These are phyloP conservation scores for Corylus avellana DNA, from an alignment of 306 rosid genomes.

Conservation along the genomic window DNA sequence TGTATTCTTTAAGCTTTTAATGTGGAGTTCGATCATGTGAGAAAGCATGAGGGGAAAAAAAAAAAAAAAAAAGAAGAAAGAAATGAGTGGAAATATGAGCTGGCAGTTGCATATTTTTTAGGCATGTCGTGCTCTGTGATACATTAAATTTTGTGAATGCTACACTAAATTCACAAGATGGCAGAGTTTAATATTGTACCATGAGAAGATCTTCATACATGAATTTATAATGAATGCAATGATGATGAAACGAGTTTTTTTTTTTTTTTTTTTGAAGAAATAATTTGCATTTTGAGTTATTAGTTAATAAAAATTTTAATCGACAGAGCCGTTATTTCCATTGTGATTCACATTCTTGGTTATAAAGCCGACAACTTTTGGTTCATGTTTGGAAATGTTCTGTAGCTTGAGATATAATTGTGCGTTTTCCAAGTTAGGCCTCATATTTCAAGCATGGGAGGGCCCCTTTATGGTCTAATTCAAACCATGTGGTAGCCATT, in stretches of 20 bases:
- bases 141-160: background rate
- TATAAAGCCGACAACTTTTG: background rate
- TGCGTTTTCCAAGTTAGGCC: background rate
- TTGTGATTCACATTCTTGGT: background rate
- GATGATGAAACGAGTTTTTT: no score
- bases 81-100: background rate
- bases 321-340: no score
- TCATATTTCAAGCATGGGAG: background rate
- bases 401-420: background rate
- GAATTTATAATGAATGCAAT: no score
- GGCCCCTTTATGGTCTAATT: background rate
- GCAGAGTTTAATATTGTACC: no score
- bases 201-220: no score
- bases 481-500: background rate
- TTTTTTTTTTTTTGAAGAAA: no score
- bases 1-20: background rate
- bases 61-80: no score
- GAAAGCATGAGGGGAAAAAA: no score
- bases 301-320: no score
- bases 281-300: no score
- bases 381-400: no score
- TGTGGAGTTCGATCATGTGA: background rate
- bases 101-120: background rate
- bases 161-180: no score
- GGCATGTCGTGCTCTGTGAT: background rate